Base-by-base conservation (phyloP, 139 green algal genomes). In the Chlamydomonas sp. region DNA sequence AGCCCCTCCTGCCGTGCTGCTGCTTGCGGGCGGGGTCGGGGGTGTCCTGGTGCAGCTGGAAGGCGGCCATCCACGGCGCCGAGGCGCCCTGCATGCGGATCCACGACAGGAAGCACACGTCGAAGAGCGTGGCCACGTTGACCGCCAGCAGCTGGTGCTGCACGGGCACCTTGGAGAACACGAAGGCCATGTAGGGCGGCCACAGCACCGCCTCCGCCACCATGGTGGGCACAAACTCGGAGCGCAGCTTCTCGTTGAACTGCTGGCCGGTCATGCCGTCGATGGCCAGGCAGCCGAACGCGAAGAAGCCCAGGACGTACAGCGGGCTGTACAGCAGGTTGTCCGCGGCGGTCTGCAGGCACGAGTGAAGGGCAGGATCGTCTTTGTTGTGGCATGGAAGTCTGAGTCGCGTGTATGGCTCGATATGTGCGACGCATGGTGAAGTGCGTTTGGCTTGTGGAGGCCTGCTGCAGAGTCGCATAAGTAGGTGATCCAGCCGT, bases 31-130 rank as follows among this genome's bases (percentile, higher is more conserved):
- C 31, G 31, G 31, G 31, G 31, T 49, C 31, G 31, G 31, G 31
- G 31, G 31, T 49, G 31, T 49, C 31, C 31, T 49, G 31, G 31
- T 49, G 31, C 31, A 49, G 31, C 31, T 49, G 31, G 31, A 49
- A 49, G 31, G 31, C 31, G 31, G 31, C 31, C 31, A 49, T 49
- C 31, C 31, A 49, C 77, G 67, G 16, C 77, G 66, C 77, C 49
- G 14, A 86, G 71, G 86, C 82, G 15, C 89, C 82, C 68, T 92
- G 85, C 63, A 84, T 90, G 58, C 90, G 72, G 4, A 79, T 63
- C 90, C 91, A 95, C 69, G 75, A 91, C 61, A 95, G 88, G 78
- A 95, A 94, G n/a, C 79, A 79, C 3, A 89, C 90, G 72, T 95
- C 92, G 8, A 91, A 18, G 0, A 95, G 80, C 31, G 92, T 93